A percentile compares a stretch with the other conserved stretches of the same genome.
phyloP scores from a whole-genome alignment of 257 asterid genomes.

The Perilla frutescens region DNA sequence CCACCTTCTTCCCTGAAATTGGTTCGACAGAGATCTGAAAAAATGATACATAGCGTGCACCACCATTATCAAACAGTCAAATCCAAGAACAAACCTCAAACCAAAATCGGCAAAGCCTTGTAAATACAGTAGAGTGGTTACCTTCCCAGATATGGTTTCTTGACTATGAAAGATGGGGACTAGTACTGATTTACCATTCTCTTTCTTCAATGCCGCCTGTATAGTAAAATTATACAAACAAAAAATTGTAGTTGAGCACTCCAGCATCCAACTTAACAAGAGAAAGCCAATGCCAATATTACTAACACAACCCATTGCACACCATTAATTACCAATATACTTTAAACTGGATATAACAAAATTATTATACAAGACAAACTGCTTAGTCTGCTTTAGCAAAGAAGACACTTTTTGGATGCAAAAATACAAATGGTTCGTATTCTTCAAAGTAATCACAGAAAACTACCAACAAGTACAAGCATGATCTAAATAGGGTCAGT shows the following conservation, averaged over 20 bases:
- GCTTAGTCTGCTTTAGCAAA: background rate
- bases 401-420: background rate
- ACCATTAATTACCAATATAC: background rate
- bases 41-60: constrained; percentile 5
- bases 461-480: background rate
- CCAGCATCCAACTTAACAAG: constrained; percentile 14
- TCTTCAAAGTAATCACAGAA: background rate
- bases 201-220: constrained; percentile 65
- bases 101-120: background rate
- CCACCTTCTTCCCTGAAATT: constrained; percentile 92
- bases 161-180: constrained; percentile 67
- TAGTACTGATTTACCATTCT: constrained; percentile 59
- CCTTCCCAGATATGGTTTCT: constrained; percentile 67
- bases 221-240: background rate
- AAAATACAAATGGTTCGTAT: background rate
- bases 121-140: constrained; percentile 18
- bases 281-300: background rate
- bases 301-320: background rate
- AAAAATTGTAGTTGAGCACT: background rate
- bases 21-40: constrained; percentile 90
- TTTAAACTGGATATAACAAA: background rate
- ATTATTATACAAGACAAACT: background rate
- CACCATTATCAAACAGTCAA: constrained; percentile 19
- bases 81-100: background rate
- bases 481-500: background rate